Conservation (phyloP, 176 grass and related monocot species). For the Hsuehochloa calcarea region DNA sequence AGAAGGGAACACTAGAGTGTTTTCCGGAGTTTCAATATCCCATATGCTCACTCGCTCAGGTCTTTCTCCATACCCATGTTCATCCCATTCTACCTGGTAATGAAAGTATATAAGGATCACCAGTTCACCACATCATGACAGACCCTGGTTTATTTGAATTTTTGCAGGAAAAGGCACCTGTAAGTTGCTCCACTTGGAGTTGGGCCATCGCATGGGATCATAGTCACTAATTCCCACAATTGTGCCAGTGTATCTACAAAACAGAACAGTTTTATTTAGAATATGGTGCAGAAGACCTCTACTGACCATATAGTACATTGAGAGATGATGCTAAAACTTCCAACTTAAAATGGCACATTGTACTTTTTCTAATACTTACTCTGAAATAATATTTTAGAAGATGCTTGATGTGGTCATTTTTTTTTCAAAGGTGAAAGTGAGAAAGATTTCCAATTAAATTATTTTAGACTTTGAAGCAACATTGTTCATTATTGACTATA, state of each 20-base stretch:
- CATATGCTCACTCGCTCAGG: conserved; percentile 81
- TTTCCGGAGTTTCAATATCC: conserved; percentile 92
- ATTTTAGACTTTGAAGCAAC: not conserved
- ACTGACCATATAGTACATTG: not conserved
- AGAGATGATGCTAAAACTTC: not conserved
- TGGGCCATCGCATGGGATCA: conserved; percentile 91
- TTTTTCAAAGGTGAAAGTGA: not conserved
- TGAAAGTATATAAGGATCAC: not conserved
- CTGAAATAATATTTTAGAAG: not conserved
- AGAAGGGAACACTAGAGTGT: conserved; percentile 62
- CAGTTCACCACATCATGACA: not conserved
- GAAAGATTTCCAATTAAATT: not conserved
- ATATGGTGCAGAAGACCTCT: conserved; percentile 4
- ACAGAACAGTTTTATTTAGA: not conserved
- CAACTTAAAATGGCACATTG: not conserved
- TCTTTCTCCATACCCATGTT: conserved; percentile 92
- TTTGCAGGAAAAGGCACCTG: conserved; percentile 49
- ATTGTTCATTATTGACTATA: not conserved
- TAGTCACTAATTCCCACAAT: conserved; percentile 72
- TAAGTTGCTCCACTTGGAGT: conserved; percentile 95
- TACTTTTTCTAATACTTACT: not conserved
- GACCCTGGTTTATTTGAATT: not conserved
- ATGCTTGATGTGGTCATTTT: not conserved
- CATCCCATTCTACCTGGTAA: conserved; percentile 87
- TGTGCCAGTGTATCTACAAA: conserved; percentile 77